phyloP scores from a whole-genome alignment of 192 early-diverging fungal species.

The Pecoramyces ruminantium region DNA sequence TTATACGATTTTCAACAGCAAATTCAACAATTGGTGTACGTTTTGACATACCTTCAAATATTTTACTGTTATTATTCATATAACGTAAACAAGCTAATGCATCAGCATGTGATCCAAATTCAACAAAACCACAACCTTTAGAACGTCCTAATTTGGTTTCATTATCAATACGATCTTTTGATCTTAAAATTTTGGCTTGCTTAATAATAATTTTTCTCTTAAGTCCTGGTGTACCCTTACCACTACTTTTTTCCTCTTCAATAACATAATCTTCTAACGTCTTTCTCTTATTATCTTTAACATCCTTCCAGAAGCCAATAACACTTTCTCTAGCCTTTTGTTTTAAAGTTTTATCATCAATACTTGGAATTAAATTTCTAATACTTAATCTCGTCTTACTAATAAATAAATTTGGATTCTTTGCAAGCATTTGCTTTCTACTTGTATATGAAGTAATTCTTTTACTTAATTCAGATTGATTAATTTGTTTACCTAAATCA shows the following conservation, averaged over 20 bases:
- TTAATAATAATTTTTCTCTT: constrained; percentile 28
- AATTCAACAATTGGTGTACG: constrained; percentile 77
- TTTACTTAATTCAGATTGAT: constrained; percentile 60
- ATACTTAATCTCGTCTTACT: constrained; percentile 79
- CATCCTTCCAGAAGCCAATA: constrained; percentile 29
- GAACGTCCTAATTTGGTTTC: constrained; percentile 44
- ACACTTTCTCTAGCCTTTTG: constrained; percentile 12
- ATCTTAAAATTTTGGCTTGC: constrained; percentile 62
- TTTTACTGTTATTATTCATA: constrained; percentile 56
- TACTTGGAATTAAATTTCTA: constrained; percentile 57
- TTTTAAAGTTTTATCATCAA: constrained; percentile 50
- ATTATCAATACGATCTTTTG: constrained; percentile 60
- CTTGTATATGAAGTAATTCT: constrained; percentile 63
- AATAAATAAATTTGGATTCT: constrained; percentile 78
- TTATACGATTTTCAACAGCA: constrained; percentile 70
- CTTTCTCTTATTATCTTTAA: constrained; percentile 9
- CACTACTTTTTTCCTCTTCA: constrained; percentile 51
- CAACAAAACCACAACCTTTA: constrained; percentile 88
- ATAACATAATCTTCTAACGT: constrained; percentile 33
- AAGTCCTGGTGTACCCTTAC: constrained; percentile 9
- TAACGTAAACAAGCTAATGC: constrained; percentile 83
- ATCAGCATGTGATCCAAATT: constrained; percentile 71
- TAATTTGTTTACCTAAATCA: constrained; percentile 50
- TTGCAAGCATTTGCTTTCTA: constrained; percentile 60
- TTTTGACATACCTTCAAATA: constrained; percentile 17